These are phyloP conservation scores for Colletotrichum abscissum DNA, from an alignment of 2,329 filamentous ascomycete genomes.

Conservation along the genomic window DNA sequence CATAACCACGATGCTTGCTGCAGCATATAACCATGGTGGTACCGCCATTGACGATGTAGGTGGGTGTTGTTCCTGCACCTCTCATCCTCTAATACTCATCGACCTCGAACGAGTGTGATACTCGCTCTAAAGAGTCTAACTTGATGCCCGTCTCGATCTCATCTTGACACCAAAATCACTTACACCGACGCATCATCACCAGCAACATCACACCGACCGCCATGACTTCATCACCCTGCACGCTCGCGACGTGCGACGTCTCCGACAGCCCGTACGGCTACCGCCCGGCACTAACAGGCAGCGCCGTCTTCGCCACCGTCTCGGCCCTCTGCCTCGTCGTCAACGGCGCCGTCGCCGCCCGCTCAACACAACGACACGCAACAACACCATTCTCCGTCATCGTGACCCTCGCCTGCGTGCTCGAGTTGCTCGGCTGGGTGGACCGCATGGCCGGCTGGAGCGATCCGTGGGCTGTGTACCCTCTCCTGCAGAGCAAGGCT, in stretches of 20 bases:
- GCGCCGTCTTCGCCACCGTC: constrained; percentile 38
- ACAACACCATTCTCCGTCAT: constrained; percentile 36
- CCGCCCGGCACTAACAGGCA: constrained; percentile 35
- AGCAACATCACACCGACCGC: too few relatives aligned
- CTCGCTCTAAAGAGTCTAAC: neutral
- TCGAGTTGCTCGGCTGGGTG: constrained; percentile 41
- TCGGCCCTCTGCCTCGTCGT: constrained; percentile 36
- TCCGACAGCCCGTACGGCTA: constrained; percentile 41
- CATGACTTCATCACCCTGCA: constrained; percentile 32
- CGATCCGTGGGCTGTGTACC: constrained; percentile 40
- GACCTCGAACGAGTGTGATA: neutral
- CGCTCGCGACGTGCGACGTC: constrained; percentile 37
- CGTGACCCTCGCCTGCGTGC: constrained; percentile 39
- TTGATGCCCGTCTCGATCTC: neutral
- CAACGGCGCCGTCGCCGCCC: constrained; percentile 36
- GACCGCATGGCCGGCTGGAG: constrained; percentile 38
- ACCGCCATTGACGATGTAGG: neutral
- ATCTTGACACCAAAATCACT: neutral
- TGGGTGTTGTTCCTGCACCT: neutral
- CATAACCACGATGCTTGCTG: neutral
- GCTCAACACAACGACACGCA: constrained; percentile 7
- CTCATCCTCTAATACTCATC: too few relatives aligned
- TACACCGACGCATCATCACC: neutral
- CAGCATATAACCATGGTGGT: neutral
- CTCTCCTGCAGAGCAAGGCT: constrained; percentile 39